phyloP scores from a whole-genome alignment of 1,139 yeast species.

The Pichia terricola region DNA sequence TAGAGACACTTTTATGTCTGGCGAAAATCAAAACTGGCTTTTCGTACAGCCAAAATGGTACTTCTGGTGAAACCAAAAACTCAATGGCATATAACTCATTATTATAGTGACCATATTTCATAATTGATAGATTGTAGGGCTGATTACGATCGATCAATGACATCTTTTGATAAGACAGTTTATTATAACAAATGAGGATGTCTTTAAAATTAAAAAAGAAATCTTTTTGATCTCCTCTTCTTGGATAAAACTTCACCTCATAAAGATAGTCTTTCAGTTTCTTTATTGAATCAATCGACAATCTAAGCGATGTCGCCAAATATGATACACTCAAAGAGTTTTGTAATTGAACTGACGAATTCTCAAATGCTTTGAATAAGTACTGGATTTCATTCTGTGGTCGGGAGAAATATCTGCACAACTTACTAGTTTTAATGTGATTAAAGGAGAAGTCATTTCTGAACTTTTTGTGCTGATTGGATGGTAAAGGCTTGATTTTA shows the following conservation, averaged over 20 bases:
- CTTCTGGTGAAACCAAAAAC: slow-evolving; percentile 4
- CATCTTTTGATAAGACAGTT: neutral
- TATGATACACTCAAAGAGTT: neutral
- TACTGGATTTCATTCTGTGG: neutral
- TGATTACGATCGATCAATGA: neutral
- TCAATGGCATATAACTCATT: slow-evolving; percentile 7
- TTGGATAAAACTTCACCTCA: slow-evolving; percentile 1
- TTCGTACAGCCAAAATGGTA: slow-evolving; percentile 3
- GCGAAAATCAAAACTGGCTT: slow-evolving; percentile 9
- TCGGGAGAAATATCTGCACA: neutral
- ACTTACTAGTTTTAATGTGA: neutral
- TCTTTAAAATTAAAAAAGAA: slow-evolving; percentile 3
- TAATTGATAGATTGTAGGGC: slow-evolving; percentile 2
- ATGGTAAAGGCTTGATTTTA: neutral
- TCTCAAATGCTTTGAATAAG: neutral
- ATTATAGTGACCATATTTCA: slow-evolving; percentile 5
- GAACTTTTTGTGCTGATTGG: neutral
- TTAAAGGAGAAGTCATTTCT: neutral
- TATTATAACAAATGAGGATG: neutral
- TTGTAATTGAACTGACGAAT: neutral
- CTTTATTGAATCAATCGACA: neutral
- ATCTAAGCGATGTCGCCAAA: neutral
- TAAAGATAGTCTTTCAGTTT: neutral
- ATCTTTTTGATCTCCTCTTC: neutral
- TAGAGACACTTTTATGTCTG: neutral